These are phyloP conservation scores for Naganishia vishniacii DNA, from an alignment of 768 basidiomycete genomes.

Conservation along the genomic window DNA sequence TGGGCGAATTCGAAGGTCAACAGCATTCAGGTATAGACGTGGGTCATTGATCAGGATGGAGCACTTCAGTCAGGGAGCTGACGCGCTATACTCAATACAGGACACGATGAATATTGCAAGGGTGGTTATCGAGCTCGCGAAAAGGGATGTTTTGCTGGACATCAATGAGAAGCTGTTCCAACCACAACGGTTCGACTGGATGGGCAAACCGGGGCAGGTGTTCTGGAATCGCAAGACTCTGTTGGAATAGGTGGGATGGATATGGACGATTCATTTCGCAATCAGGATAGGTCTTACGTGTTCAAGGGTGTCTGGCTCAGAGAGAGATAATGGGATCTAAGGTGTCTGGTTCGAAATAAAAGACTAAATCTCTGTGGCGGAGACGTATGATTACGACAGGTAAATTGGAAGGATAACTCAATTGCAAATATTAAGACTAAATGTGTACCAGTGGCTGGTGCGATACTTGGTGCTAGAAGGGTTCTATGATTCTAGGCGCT, in stretches of 20 bases:
- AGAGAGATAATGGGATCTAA: too few relatives aligned
- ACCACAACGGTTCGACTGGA: constrained; percentile 39
- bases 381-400: too few relatives aligned
- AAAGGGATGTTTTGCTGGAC: constrained; percentile 61
- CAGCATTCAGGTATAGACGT: constrained; percentile 88
- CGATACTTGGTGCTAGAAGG: too few relatives aligned
- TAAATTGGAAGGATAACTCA: too few relatives aligned
- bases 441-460: too few relatives aligned
- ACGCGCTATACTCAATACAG: constrained; percentile 49
- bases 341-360: too few relatives aligned
- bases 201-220: constrained; percentile 41
- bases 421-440: too few relatives aligned
- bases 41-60: constrained; percentile 47
- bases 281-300: too few relatives aligned
- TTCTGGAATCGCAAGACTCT: constrained; percentile 28
- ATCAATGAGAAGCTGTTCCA: constrained; percentile 55
- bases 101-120: constrained; percentile 85
- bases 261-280: too few relatives aligned
- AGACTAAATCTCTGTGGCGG: too few relatives aligned
- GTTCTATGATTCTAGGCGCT: too few relatives aligned
- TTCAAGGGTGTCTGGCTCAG: too few relatives aligned
- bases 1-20: constrained; percentile 73
- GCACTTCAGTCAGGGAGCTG: neutral
- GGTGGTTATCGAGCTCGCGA: constrained; percentile 71
- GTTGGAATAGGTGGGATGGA: neutral